phyloP scores from a whole-genome alignment of 352 stramenopile species.

The Peronospora belbahrii region DNA sequence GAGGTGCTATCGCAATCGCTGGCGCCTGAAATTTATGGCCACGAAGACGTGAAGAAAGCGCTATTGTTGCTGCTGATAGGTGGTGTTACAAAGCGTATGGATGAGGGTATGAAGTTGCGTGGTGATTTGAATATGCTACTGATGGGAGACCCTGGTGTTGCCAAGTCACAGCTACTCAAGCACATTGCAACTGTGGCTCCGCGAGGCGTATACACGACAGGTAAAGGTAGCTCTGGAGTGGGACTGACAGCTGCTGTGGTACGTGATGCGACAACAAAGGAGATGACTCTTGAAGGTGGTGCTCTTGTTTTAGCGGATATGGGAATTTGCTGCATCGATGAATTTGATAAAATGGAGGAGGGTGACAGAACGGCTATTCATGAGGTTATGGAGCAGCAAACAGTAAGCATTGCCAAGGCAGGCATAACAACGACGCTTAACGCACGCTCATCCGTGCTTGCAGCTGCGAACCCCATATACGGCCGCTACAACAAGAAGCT shows the following conservation, averaged over 20 bases:
- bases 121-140: slow-evolving; percentile 99
- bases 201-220: slow-evolving; percentile 98
- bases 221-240: slow-evolving; percentile 97
- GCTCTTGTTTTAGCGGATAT: slow-evolving; percentile 98
- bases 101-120: slow-evolving; percentile 93
- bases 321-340: slow-evolving; percentile 98
- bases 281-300: slow-evolving; percentile 90
- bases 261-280: slow-evolving; percentile 91
- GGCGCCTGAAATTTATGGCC: slow-evolving; percentile 98
- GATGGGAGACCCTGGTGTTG: slow-evolving; percentile 97
- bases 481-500: slow-evolving; percentile 87
- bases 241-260: slow-evolving; percentile 97
- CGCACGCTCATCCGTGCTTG: slow-evolving; percentile 95
- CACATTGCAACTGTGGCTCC: slow-evolving; percentile 95
- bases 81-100: slow-evolving; percentile 85
- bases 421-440: slow-evolving; percentile 98
- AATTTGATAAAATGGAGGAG: slow-evolving; percentile 99
- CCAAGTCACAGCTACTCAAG: slow-evolving; percentile 99
- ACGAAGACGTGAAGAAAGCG: slow-evolving; percentile 99
- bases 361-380: slow-evolving; percentile 97
- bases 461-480: slow-evolving; percentile 98
- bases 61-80: slow-evolving; percentile 96
- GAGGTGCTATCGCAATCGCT: slow-evolving; percentile 92
- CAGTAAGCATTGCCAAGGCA: slow-evolving; percentile 97
- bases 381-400: slow-evolving; percentile 99